Base-by-base conservation (phyloP, 192 early-diverging fungal genomes). In the Pilaira anomala region DNA sequence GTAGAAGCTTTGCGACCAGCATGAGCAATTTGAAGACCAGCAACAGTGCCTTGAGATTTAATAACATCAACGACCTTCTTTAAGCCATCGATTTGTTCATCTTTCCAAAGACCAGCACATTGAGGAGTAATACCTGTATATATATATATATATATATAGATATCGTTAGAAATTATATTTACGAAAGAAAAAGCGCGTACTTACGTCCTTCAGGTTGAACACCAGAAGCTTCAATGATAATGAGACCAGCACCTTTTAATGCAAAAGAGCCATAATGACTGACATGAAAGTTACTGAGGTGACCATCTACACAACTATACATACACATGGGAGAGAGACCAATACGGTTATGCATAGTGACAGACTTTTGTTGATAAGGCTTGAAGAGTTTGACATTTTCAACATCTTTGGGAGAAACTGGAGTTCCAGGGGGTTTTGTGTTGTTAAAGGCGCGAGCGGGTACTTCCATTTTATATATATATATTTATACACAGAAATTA, bases 301-400 rank as follows among this genome's bases (percentile, higher is more conserved):
- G 79, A 0, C 90, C 91, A 66, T 91, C 84, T 11, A 80, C 61
- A 7, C 80, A 68, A 14, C 85, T 84, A 73, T 90, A 91, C 82
- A 80, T 85, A 77, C 91, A 93, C 92, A 93, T 95, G 51, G 93
- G 93, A 19, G 89, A 82, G 40, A 92, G 84, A 3, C 73, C 77
- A 24, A 90, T 69, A 18, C 91, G 83, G 77, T 95, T 96, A 48
- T 88, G 87, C 59, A 92, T 76, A 13, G 80, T 87, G 36, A 88
- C 54, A 2, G 72, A 69, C 52, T 89, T 85, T 61, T 92, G 71
- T 0, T 68, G 83, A 25, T 92, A 69, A 0, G 93, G 89, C 54
- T 80, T 71, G 71, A 88, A 93, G 7, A 93, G 76, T 19, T 79
- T 59, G n/a, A 25, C 56, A 29, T 33, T 28, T 14, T 39, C 13